Conservation (phyloP, 305 asterid species). For the Fraxinus sp. region DNA sequence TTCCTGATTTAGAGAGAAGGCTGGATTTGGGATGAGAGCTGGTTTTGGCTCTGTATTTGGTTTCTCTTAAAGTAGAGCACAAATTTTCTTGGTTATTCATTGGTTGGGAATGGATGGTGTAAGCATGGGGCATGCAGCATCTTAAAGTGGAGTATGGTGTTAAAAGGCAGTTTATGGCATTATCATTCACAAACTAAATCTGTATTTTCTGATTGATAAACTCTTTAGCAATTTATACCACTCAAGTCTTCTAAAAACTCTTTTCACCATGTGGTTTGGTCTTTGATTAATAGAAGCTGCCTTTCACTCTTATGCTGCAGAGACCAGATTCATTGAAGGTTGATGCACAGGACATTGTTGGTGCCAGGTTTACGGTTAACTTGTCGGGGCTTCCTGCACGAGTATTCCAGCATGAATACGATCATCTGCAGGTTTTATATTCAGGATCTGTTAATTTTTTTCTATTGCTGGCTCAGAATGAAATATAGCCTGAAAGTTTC, state of each 20-base stretch:
- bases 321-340: constrained; percentile 83
- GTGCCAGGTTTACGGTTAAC: constrained; percentile 62
- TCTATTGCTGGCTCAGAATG: not conserved
- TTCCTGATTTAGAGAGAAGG: not conserved
- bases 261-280: not conserved
- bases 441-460: not conserved
- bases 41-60: not conserved
- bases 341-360: constrained; percentile 77
- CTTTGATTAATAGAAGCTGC: not conserved
- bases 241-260: constrained; percentile 2
- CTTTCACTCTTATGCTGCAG: constrained; percentile 37
- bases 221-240: not conserved
- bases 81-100: not conserved
- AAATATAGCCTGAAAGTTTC: constrained; percentile 4
- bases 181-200: not conserved
- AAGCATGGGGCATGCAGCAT: not conserved
- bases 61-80: not conserved
- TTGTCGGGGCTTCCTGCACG: constrained; percentile 81
- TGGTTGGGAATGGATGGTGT: not conserved
- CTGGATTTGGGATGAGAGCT: not conserved
- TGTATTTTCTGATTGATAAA: not conserved
- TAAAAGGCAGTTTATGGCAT: not conserved
- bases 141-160: not conserved
- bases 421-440: constrained; percentile 72
- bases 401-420: constrained; percentile 90